Evolutionary conservation across 306 rosid species (phyloP), one percentile per base, ranked within the genome.

Genomic region (Dalbergia oliveri): DNA sequence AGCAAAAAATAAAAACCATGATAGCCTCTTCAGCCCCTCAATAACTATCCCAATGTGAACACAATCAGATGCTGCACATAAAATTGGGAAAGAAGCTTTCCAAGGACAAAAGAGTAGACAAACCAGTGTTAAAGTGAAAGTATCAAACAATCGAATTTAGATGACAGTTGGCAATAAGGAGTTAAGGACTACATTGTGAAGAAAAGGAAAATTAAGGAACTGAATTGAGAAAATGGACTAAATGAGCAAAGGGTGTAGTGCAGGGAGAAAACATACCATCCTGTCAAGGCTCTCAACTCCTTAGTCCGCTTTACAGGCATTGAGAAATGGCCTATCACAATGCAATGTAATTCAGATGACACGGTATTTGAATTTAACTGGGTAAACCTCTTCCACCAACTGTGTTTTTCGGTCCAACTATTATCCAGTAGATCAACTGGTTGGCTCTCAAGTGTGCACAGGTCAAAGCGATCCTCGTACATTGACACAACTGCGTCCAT

Each of bases 381-480:
- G 75, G 74, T 81, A 74, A 91, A 77, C 87, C 82, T 82, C 85
- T 72, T 91, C 99, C 94, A 95, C 99, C 98, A 93, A 72, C 76
- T 84, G 79, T 75, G 82, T 16, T 76, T 83, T 79, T 83, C 88
- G 37, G 88, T 70, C 79, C 77, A 87, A 83, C 84, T 64, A 74
- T 51, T 88, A 79, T 86, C 53, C 9, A 87, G 82, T 62, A 83
- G 75, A 87, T 85, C 87, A 44, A 90, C 74, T 66, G 84, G 89
- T 77, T 82, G 93, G 75, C 88, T 91, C 86, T 92, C 82, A 50
- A 86, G 73, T 47, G 67, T 82, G 85, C 87, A 88, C 44, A 95
- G 70, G 82, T 95, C 99, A 86, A 93, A 93, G 59, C 93, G 93
- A 81, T 93, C 99, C 82, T 95, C 99, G 12, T 91, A 95, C 98